These are phyloP conservation scores for Pharus latifolius DNA, from an alignment of 176 grass and related monocot genomes.

Conservation along the genomic window DNA sequence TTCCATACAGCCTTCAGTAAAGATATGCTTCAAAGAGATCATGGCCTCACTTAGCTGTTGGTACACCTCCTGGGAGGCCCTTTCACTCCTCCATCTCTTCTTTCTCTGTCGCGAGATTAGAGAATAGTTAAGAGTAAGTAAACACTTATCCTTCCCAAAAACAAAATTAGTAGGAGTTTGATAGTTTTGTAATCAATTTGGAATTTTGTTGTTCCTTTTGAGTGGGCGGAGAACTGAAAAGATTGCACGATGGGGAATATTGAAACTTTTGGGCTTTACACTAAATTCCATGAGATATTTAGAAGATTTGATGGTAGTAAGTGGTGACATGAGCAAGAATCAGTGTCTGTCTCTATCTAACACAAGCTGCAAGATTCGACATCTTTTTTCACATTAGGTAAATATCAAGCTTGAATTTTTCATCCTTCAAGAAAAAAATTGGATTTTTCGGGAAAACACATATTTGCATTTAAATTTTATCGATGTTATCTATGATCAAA, in stretches of 20 bases:
- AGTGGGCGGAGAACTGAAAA: too few relatives aligned
- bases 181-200: background rate
- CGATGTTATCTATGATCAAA: too few relatives aligned
- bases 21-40: constrained; percentile 36
- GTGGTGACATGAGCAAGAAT: background rate
- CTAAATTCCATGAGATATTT: background rate
- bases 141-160: too few relatives aligned
- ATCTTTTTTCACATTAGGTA: too few relatives aligned
- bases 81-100: constrained; percentile 37
- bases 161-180: background rate
- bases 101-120: constrained; percentile 35
- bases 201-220: background rate
- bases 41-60: constrained; percentile 55
- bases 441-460: too few relatives aligned
- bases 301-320: background rate
- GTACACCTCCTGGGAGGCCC: constrained; percentile 43
- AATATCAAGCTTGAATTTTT: too few relatives aligned
- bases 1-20: background rate
- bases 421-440: too few relatives aligned
- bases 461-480: too few relatives aligned
- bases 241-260: too few relatives aligned
- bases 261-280: background rate
- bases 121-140: too few relatives aligned
- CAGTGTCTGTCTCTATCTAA: background rate
- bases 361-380: too few relatives aligned